phyloP scores from a whole-genome alignment of 2,329 filamentous ascomycete genomes.

The Colletotrichum cuscutae region DNA sequence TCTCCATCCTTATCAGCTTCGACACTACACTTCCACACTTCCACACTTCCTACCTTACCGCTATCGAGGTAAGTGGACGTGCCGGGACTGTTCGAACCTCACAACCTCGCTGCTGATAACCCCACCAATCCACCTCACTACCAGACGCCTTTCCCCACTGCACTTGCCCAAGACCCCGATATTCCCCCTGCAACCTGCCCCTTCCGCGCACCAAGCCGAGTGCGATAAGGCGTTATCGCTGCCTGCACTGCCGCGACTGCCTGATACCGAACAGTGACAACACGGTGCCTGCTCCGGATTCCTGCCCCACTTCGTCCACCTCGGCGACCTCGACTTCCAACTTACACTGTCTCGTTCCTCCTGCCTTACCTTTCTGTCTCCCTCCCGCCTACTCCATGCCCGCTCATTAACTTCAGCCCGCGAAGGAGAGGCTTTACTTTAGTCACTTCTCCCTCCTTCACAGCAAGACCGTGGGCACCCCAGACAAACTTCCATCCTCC shows the following conservation, averaged over 20 bases:
- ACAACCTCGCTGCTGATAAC: constrained; percentile 20
- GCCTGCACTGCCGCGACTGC: constrained; percentile 38
- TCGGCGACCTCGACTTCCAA: constrained; percentile 8
- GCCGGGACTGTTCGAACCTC: constrained; percentile 5
- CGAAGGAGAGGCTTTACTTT: neutral
- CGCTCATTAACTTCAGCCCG: neutral
- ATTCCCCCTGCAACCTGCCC: constrained; percentile 21
- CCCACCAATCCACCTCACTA: constrained; percentile 13
- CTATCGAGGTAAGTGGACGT: neutral
- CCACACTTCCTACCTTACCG: neutral
- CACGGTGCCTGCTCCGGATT: constrained; percentile 30
- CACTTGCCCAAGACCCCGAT: neutral
- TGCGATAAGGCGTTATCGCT: constrained; percentile 42
- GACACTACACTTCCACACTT: neutral
- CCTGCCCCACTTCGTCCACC: constrained; percentile 14
- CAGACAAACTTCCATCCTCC: neutral
- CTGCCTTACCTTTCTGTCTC: constrained; percentile 6
- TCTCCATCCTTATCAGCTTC: neutral
- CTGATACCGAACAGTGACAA: constrained; percentile 37
- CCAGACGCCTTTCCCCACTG: constrained; percentile 2
- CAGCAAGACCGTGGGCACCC: neutral
- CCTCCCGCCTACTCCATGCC: constrained; percentile 6
- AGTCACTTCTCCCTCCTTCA: neutral
- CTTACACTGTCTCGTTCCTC: constrained; percentile 31
- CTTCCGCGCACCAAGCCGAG: neutral